Evolutionary conservation across 2,329 filamentous ascomycete genomes (phyloP), one percentile per base, ranked within the genome.

Genomic region (Penicillium sp.): DNA sequence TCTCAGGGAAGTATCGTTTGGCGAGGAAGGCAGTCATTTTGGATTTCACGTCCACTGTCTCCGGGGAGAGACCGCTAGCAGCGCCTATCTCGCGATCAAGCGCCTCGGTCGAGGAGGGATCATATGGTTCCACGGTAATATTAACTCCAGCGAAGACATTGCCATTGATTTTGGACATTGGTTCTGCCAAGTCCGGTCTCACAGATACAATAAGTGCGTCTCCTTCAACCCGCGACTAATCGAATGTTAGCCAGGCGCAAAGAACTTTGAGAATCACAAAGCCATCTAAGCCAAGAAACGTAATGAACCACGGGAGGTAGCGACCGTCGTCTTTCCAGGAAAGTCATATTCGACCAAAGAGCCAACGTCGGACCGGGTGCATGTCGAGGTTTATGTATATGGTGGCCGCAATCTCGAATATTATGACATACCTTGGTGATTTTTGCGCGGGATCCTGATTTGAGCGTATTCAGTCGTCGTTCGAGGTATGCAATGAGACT

Each of bases 381-480:
- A 69, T 64, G 62, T 65, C 69, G 72, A 68, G 67, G 61, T 64
- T 66, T 64, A 66, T 72, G 72, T 72, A 70, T 72, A 72, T 67
- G 47, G 27, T 75, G 73, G 76, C 71, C 72, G 73, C 69, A 62
- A 73, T 72, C 69, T 69, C 67, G 72, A 67, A 65, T 39, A 35
- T 75, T 75, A 73, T 76, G 74, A 89, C 88, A 85, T 90, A 92
- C 90, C 87, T 91, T 91, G 78, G 85, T 87, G 62, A 93, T 87
- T 71, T 82, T 86, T 66, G 90, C 79, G 64, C 80, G 78, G 68
- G 83, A 80, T 68, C 77, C 68, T 66, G 69, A 57, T 70, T 80
- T 78, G 62, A 69, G 59, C 62, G 80, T 76, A 54, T 82, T 81
- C 47, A 88, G 83, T 73, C 91, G 91, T 67, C 87, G 85, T 75